These are phyloP conservation scores for Closterium sp. DNA, from an alignment of 139 green algal species.

Conservation along the genomic window DNA sequence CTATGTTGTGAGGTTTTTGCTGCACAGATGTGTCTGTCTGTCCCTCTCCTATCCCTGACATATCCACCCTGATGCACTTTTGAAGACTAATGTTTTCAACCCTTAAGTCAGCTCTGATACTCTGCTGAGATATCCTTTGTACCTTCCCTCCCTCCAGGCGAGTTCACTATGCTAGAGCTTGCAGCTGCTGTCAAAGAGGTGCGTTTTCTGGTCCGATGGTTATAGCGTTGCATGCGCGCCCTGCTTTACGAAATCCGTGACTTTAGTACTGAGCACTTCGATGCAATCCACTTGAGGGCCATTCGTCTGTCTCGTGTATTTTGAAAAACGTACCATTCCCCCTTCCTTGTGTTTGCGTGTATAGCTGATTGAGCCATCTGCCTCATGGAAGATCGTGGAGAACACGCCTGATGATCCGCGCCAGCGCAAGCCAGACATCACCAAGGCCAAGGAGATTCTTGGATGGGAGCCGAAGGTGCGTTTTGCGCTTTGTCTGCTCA, in stretches of 20 bases:
- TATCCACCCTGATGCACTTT: neutral
- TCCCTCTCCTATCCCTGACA: neutral
- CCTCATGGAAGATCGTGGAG: conserved; percentile 52
- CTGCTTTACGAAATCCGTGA: too few species aligned
- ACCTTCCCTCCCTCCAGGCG: conserved; percentile 2
- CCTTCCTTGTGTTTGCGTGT: neutral
- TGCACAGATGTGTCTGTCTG: neutral
- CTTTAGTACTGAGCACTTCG: neutral
- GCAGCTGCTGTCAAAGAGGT: conserved; percentile 44
- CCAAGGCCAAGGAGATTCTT: conserved; percentile 69
- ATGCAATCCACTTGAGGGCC: neutral
- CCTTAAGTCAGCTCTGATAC: neutral
- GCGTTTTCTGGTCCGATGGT: neutral
- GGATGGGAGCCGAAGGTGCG: conserved; percentile 91
- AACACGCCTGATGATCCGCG: conserved; percentile 95
- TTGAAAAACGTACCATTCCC: neutral
- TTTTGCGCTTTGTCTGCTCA: neutral
- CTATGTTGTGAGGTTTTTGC: neutral
- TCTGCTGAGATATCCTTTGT: neutral
- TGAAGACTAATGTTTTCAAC: neutral
- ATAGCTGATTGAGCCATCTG: neutral
- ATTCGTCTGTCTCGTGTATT: neutral
- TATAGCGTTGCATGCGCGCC: too few species aligned
- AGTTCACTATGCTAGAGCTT: conserved; percentile 55
- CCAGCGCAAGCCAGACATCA: conserved; percentile 68